Percentiles rank a stretch among this genome's conserved stretches.
phyloP scores from a whole-genome alignment of 1,284 basidiomycete genomes.

The Porphyrellus sp. region DNA sequence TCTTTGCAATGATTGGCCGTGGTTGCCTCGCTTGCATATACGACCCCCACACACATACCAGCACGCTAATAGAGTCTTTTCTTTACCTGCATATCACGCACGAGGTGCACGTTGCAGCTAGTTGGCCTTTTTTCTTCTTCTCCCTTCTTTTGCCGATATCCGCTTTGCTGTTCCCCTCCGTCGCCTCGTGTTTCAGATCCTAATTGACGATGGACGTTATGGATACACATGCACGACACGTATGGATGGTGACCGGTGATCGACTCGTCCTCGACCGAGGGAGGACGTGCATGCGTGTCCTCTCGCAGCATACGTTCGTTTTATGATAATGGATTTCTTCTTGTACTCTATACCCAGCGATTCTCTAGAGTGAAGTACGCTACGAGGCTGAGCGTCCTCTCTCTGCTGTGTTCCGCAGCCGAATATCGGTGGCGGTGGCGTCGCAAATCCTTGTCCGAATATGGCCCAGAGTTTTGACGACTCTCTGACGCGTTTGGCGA shows the following conservation, averaged over 20 bases:
- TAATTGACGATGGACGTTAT: conserved; percentile 24
- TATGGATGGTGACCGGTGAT: conserved; percentile 14
- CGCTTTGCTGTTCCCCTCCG: background rate
- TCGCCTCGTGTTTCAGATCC: background rate
- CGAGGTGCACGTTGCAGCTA: conserved; percentile 6
- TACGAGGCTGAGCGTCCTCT: too few relatives aligned
- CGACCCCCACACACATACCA: conserved; percentile 20
- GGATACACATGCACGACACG: conserved; percentile 19
- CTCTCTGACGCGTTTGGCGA: too few relatives aligned
- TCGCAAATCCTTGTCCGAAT: too few relatives aligned
- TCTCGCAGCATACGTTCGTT: conserved; percentile 21
- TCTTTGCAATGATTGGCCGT: conserved; percentile 1
- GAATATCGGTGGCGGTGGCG: too few relatives aligned
- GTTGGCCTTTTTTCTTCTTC: background rate
- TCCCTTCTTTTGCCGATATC: background rate
- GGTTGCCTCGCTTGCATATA: conserved; percentile 9
- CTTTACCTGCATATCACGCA: conserved; percentile 8
- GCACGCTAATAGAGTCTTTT: conserved; percentile 25
- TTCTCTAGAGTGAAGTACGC: too few relatives aligned
- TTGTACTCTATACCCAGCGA: too few relatives aligned
- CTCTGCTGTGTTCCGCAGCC: too few relatives aligned
- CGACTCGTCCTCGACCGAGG: conserved; percentile 5
- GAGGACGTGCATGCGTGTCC: background rate
- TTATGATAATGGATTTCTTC: too few relatives aligned
- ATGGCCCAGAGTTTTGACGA: too few relatives aligned